phyloP scores from a whole-genome alignment of 768 basidiomycete species.

The Solioccasus polychromus region DNA sequence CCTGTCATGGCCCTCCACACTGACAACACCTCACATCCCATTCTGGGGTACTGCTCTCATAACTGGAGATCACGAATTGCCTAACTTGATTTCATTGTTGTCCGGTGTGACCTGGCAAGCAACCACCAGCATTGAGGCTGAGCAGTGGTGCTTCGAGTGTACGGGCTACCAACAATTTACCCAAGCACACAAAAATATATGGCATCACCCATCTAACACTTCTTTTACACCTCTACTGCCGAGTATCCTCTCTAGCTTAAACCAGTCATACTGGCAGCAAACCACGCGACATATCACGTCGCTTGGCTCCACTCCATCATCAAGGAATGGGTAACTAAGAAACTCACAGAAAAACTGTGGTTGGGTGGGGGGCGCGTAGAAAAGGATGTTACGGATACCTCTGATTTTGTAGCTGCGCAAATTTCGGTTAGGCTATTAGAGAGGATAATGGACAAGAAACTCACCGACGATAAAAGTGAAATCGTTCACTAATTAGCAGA shows the following conservation, averaged over 20 bases:
- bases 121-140: no score
- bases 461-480: slow-evolving; percentile 93
- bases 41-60: no score
- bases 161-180: no score
- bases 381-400: slow-evolving; percentile 89
- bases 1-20: no score
- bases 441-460: slow-evolving; percentile 10
- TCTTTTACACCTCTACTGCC: slow-evolving; percentile 23
- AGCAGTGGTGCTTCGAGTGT: no score
- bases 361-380: slow-evolving; percentile 91
- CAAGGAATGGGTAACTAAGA: slow-evolving; percentile 86
- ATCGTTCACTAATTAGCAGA: slow-evolving; percentile 92
- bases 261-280: slow-evolving; percentile 88
- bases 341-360: slow-evolving; percentile 91
- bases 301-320: slow-evolving; percentile 78
- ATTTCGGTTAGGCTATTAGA: slow-evolving; percentile 1
- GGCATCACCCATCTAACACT: slow-evolving; percentile 10
- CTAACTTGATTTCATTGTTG: no score
- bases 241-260: slow-evolving; percentile 78
- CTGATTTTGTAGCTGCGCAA: slow-evolving; percentile 80
- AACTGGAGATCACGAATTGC: no score
- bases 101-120: no score
- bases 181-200: background rate
- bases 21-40: no score
- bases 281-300: slow-evolving; percentile 82